phyloP scores from a whole-genome alignment of 1,139 yeast species.

The Suhomyces yuchorum region DNA sequence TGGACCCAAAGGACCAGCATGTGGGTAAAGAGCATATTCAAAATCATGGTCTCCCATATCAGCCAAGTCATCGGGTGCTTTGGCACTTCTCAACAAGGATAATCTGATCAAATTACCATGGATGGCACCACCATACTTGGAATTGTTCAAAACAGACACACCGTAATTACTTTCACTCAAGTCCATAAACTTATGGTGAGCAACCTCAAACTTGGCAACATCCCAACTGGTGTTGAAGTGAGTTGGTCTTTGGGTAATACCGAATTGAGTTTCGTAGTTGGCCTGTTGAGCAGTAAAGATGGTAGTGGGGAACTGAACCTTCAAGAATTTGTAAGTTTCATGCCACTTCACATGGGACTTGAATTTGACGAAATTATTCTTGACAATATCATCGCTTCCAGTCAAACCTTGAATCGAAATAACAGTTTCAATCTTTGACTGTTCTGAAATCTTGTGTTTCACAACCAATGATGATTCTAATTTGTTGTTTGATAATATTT shows the following conservation, averaged over 20 bases:
- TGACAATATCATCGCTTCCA: constrained; percentile 30
- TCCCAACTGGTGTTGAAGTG: constrained; percentile 96
- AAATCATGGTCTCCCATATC: constrained; percentile 90
- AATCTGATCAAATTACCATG: constrained; percentile 89
- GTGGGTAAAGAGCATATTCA: constrained; percentile 85
- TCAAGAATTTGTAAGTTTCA: constrained; percentile 82
- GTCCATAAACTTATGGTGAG: constrained; percentile 93
- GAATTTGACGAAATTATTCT: constrained; percentile 50
- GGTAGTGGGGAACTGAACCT: constrained; percentile 92
- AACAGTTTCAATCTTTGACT: constrained; percentile 63
- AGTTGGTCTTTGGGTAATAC: constrained; percentile 86
- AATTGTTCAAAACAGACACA: constrained; percentile 80
- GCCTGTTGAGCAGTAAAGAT: constrained; percentile 70
- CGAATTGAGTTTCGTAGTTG: constrained; percentile 90
- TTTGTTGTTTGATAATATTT: constrained; percentile 56
- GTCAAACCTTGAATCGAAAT: constrained; percentile 69
- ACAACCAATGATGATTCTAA: constrained; percentile 65
- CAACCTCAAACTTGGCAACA: constrained; percentile 92
- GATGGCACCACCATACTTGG: constrained; percentile 88
- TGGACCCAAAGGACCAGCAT: constrained; percentile 61
- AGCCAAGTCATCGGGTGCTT: constrained; percentile 89
- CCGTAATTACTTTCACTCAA: constrained; percentile 85
- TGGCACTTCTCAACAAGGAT: constrained; percentile 80
- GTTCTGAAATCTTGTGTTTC: constrained; percentile 55
- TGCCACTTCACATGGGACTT: constrained; percentile 81